Evolutionary conservation across 2,329 filamentous ascomycete species (phyloP).

Genomic region (Fusarium mundagurra): DNA sequence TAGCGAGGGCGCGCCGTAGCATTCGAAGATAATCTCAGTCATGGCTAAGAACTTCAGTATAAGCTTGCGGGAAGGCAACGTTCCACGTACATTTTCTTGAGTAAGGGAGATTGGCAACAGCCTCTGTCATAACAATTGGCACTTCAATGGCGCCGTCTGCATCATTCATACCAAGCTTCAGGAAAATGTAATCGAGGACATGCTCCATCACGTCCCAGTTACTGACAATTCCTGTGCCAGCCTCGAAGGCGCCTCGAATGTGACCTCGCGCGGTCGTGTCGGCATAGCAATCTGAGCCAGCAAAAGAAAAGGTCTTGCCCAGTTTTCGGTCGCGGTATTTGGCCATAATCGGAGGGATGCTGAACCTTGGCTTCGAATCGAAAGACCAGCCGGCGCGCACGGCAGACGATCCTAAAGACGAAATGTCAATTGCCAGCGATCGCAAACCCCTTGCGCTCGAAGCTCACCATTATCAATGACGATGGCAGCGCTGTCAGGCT

Average conservation of each 20-base stretch:
- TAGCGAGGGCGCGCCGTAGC: constrained; percentile 88
- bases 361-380: constrained; percentile 81
- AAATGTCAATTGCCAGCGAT: constrained; percentile 32
- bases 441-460: constrained; percentile 9
- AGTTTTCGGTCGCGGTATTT: constrained; percentile 95
- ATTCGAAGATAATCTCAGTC: constrained; percentile 97
- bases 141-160: constrained; percentile 79
- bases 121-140: constrained; percentile 94
- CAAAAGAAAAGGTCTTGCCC: constrained; percentile 90
- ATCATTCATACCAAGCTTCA: constrained; percentile 89
- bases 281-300: constrained; percentile 91
- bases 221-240: constrained; percentile 88
- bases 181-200: constrained; percentile 90
- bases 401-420: constrained; percentile 76
- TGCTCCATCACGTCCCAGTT: constrained; percentile 99
- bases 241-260: constrained; percentile 89
- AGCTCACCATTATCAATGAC: constrained; percentile 94
- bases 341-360: constrained; percentile 88
- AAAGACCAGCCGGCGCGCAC: constrained; percentile 97
- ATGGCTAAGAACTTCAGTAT: constrained; percentile 70
- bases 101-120: constrained; percentile 90
- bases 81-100: constrained; percentile 78
- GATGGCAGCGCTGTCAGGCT: constrained; percentile 75
- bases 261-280: constrained; percentile 94
- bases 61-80: background rate